Evolutionary conservation across 345 rosid genomes (phyloP), one percentile per base, ranked within the genome.

Genomic region (Rhizophora apiculata): DNA sequence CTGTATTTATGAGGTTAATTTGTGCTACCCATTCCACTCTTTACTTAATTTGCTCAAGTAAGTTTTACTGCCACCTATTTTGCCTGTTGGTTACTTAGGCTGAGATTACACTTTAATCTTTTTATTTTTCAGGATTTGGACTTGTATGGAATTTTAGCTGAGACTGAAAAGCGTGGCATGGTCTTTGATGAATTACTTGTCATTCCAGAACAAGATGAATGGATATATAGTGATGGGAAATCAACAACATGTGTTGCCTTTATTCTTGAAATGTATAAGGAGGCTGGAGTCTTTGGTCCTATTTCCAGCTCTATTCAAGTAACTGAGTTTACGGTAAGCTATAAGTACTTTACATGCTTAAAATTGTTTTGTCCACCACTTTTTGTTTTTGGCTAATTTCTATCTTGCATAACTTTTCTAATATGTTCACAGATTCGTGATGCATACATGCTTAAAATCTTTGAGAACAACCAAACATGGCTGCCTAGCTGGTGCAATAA

Each of bases 201-300:
- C 19, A 80, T 89, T 67, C 90, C 99, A 1, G 99, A 95, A 73
- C 88, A 85, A 65, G 98, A 95, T 80, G 99, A 90, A 39, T 95
- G 99, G 99, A 78, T 90, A 20, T 95, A 92, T 65, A 95, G 97
- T 71, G 97, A 95, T 48, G 99, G 99, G 65, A 92, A 92, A 65
- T 95, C 98, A 68, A 92, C 98, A 48, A 89, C 98, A 0, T 92
- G 98, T 2, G 97, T 95, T 51, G 91, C 99, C 68, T 92, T 95
- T 75, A 90, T 95, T 73, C 93, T 95, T 37, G 89, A 77, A 62
- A 92, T 95, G 96, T 95, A 95, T 57, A 95, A 95, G 77, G 94
- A 87, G 21, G 96, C 98, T 70, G 98, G 98, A 73, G 83, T 92
- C 19, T 88, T 96, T 19, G 87, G 85, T 68, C 89, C 89, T 43